Conservation (phyloP, 257 asterid species). For the Echites panduratus region DNA sequence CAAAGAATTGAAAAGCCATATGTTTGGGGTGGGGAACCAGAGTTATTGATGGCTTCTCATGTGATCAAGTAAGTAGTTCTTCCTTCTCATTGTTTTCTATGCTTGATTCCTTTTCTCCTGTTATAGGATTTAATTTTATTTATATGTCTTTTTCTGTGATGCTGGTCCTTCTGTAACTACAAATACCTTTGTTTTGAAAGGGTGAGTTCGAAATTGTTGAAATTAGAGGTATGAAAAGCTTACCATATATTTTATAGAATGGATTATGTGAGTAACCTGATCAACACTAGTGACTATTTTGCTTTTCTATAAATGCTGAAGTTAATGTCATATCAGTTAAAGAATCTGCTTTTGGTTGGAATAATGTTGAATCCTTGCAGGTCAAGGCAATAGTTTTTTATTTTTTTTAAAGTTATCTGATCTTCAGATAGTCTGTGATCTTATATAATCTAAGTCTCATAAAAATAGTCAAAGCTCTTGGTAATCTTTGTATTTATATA, state of each 20-base stretch:
- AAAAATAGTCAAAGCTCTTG: not conserved
- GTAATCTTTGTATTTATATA: not conserved
- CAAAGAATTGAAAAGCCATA: slow-evolving; percentile 61
- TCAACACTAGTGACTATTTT: not conserved
- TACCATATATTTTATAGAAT: not conserved
- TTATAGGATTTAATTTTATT: not conserved
- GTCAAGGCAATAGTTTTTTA: too few species aligned
- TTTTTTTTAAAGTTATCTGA: too few species aligned
- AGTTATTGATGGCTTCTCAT: slow-evolving; percentile 80
- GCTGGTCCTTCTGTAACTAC: not conserved
- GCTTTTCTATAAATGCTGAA: not conserved
- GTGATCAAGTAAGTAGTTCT: slow-evolving; percentile 55
- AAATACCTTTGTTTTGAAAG: not conserved
- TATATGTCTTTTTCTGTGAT: not conserved
- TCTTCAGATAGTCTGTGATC: too few species aligned
- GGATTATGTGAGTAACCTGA: not conserved
- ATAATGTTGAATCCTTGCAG: not conserved
- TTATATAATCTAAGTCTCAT: not conserved
- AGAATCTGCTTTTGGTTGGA: not conserved
- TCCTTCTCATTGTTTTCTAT: not conserved
- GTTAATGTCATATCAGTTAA: not conserved
- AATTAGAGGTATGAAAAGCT: not conserved
- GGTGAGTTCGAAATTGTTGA: not conserved
- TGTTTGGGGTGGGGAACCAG: slow-evolving; percentile 95
- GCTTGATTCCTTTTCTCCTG: not conserved